Base-by-base conservation (phyloP, 768 basidiomycete genomes). In the Kwoniella pini region DNA sequence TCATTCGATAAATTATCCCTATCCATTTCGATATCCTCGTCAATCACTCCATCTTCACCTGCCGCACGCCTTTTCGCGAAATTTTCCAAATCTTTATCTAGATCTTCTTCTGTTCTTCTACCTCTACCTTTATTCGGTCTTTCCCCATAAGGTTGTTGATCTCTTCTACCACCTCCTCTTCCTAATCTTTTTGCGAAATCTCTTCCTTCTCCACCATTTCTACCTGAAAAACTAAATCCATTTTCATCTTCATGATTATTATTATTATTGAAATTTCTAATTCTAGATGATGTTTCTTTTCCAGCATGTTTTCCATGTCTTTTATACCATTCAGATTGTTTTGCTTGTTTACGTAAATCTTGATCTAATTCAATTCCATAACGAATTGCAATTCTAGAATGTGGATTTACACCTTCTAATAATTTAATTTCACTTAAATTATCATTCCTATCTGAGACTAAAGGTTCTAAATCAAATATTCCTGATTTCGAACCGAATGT, bases 11-110 rank as follows among this genome's bases (percentile, higher is more conserved):
- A 12, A 9, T 13, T 21, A 24, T 24, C 22, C 19, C 17, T 31
- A 4, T 63, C 61, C 45, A 64, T 48, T 39, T 65, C 68, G 13
- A 65, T 88, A 64, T 94, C 91, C 64, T 87, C 83, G 75, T 92
- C 91, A 38, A 79, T 78, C 72, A 90, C 88, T 48, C 69, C 81
- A 87, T 91, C 88, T 46, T 88, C 83, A 69, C 82, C 26, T 83
- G 86, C 31, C 90, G 83, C 22, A 91, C 90, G 75, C 87, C 85
- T 75, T 91, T 89, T 88, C 81, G 94, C 90, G 39, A 91, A 89
- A 54, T 88, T 83, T 74, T 90, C 89, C 58, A 98, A 81, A 77
- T 98, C 95, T 64, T 84, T 84, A 82, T 94, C 92, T 67, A 97
- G 80, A 79, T 97, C 95, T 58, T 91, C 89, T 80, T 81, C 89